Percentiles rank a stretch among this genome's conserved stretches.
Conservation (phyloP, 805 yeast genomes). For the Metschnikowia lunata region DNA sequence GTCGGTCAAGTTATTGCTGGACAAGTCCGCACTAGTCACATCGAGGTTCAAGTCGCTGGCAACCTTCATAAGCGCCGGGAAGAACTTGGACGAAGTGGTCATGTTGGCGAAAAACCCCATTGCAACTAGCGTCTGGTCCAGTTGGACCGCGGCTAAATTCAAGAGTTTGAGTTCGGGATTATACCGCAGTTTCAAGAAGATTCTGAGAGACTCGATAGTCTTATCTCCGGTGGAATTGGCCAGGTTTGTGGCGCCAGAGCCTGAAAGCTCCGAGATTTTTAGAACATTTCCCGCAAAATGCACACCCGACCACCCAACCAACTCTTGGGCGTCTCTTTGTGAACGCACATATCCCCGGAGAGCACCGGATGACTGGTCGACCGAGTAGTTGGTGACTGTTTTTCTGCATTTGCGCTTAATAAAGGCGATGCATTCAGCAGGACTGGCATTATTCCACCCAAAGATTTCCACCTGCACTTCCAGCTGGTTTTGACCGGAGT, state of each 20-base stretch:
- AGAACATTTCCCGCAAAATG: conserved; percentile 73
- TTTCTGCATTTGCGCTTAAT: conserved; percentile 63
- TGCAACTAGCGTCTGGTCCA: conserved; percentile 55
- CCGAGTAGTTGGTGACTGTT: conserved; percentile 46
- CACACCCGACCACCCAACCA: conserved; percentile 67
- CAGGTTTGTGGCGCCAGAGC: conserved; percentile 5
- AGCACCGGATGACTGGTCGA: conserved; percentile 46
- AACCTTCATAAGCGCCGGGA: conserved; percentile 82
- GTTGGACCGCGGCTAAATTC: conserved; percentile 60
- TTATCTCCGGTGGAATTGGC: conserved; percentile 17
- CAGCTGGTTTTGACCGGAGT: neutral
- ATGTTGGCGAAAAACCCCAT: conserved; percentile 63
- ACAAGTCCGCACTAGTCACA: conserved; percentile 68
- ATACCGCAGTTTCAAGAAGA: conserved; percentile 63
- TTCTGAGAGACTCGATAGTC: conserved; percentile 60
- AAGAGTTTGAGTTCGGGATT: conserved; percentile 60
- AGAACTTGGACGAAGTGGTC: conserved; percentile 71
- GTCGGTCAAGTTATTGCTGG: conserved; percentile 58
- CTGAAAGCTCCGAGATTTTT: conserved; percentile 41
- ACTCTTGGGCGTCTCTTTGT: conserved; percentile 52
- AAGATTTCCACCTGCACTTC: conserved; percentile 14
- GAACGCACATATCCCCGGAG: conserved; percentile 56
- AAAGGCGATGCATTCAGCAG: conserved; percentile 64
- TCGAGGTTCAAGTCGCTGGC: conserved; percentile 54
- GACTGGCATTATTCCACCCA: conserved; percentile 80